Evolutionary conservation across 2,329 filamentous ascomycete species (phyloP), one percentile per base, ranked within the genome.

Genomic region (Zelopaecilomyces penicillatus): DNA sequence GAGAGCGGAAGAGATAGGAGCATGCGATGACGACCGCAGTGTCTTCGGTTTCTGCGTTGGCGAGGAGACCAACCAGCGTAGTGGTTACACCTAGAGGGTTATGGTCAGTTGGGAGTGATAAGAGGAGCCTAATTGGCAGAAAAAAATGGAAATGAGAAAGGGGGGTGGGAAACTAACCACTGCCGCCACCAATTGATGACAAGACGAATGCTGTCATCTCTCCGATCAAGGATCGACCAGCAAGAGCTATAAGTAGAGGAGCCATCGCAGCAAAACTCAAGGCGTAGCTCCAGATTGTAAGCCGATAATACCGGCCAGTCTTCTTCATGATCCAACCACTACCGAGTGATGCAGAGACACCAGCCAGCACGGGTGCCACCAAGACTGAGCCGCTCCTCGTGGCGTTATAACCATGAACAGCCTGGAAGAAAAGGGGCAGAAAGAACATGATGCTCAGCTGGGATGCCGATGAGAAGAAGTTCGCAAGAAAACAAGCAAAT

Each of bases 381-480:
- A 91, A 72, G 31, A 80, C 67, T 1, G 83, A 48, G 1, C 85
- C 85, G 4, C 84, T 77, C 43, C 70, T 61, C 0, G 82, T 80
- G 1, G 86, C 82, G 4, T 73, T 75, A 27, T 80, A 65, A 5
- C 77, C 78, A 41, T 83, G 70, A 1, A 83, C 81, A 5, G 82
- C 85, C 63, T 91, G 87, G 64, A 85, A 87, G 63, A 84, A 87
- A 2, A 91, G 68, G 1, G 86, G 84, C n/a, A 87, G 67, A 64
- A 86, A 87, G 67, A 87, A 91, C 4, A 85, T 52, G 1, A 74
- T 65, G 0, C 76, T 74, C 56, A 70, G 65, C 48, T 71, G 65
- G 10, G 75, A 80, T 1, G 71, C 78, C 43, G 84, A 75, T 42
- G 75, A 72, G 61, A 87, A 88, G 65, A 88, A 86, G 60, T 88